Evolutionary conservation across 225 moss, liverwort and hornwort genomes (phyloP).

Genomic region (Bryoerythrophyllum caledonicum): DNA sequence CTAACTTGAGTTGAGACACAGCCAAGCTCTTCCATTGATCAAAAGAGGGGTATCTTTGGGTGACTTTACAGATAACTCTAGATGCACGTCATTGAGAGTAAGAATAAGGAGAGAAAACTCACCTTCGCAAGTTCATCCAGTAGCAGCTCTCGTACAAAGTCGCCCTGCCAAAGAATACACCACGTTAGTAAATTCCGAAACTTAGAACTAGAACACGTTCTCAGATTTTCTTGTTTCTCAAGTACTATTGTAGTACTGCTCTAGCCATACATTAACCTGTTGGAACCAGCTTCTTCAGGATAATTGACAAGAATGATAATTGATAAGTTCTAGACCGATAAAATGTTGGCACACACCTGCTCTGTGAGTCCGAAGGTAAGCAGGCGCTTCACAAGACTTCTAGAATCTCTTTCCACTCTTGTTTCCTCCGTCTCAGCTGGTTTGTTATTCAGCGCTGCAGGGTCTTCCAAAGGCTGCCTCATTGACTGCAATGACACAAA

Average conservation of each 20-base stretch:
- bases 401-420: conserved; percentile 29
- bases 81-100: not conserved
- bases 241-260: not conserved
- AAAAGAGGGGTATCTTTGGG: too few relatives aligned
- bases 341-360: conserved; percentile 18
- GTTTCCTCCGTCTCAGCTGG: conserved; percentile 24
- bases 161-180: conserved; percentile 48
- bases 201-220: not conserved
- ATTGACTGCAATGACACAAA: conserved; percentile 37
- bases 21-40: too few relatives aligned
- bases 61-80: not conserved
- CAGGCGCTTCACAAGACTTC: conserved; percentile 34
- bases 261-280: not conserved
- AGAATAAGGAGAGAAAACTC: not conserved
- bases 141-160: conserved; percentile 81
- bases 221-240: not conserved
- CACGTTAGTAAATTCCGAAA: conserved; percentile 3
- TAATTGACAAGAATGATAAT: not conserved
- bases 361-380: conserved; percentile 49
- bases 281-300: not conserved
- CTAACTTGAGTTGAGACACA: too few relatives aligned
- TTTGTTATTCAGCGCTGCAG: conserved; percentile 25
- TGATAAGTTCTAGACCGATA: too few relatives aligned
- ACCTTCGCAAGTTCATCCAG: conserved; percentile 89
- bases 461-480: conserved; percentile 49